phyloP scores from a whole-genome alignment of 2,329 filamentous ascomycete genomes.

The Parastagonospora nodorum region DNA sequence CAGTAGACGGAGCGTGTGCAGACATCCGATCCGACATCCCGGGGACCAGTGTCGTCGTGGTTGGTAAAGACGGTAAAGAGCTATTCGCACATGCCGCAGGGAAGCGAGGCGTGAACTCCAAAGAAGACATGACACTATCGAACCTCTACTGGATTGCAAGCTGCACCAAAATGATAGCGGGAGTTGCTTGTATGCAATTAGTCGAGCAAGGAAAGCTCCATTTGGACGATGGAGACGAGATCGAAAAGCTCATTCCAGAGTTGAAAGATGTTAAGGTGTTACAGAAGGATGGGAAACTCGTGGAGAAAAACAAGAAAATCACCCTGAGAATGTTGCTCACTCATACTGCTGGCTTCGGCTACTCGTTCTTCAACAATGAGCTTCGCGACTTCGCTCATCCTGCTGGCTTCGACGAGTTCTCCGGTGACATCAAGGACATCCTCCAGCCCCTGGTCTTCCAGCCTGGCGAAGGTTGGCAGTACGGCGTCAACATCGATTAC shows the following conservation, averaged over 20 bases:
- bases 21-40: conserved; percentile 38
- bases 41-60: conserved; percentile 50
- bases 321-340: conserved; percentile 56
- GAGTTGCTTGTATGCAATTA: conserved; percentile 40
- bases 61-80: conserved; percentile 50
- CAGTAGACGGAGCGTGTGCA: conserved; percentile 23
- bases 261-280: conserved; percentile 47
- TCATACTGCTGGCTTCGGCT: conserved; percentile 56
- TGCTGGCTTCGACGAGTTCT: conserved; percentile 63
- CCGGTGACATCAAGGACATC: conserved; percentile 58
- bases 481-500: conserved; percentile 55
- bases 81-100: conserved; percentile 50
- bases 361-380: conserved; percentile 54
- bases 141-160: conserved; percentile 61
- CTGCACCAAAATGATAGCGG: conserved; percentile 50
- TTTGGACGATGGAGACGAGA: conserved; percentile 33
- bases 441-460: conserved; percentile 63
- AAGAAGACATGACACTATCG: conserved; percentile 63
- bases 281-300: conserved; percentile 36
- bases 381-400: conserved; percentile 54
- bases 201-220: conserved; percentile 38
- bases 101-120: conserved; percentile 41
- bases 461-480: conserved; percentile 65
- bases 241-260: conserved; percentile 33
- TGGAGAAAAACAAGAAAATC: conserved; percentile 51